Percentiles rank a stretch among this genome's conserved stretches.
Evolutionary conservation across 371 early-diverging fungal genomes (phyloP).

Genomic region (Blastocladiella emersonii): DNA sequence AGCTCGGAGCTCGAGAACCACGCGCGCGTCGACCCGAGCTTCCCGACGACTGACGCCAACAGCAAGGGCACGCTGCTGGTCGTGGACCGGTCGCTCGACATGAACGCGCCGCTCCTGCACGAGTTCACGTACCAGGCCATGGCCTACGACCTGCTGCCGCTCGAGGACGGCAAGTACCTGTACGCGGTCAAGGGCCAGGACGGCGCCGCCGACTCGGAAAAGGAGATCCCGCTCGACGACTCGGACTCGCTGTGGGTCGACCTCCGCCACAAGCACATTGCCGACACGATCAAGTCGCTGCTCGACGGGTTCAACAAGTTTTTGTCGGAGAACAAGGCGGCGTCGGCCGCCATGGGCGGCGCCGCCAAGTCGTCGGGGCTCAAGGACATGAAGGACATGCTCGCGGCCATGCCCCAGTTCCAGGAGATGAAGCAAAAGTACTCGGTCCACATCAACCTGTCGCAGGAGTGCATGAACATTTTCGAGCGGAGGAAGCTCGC

Average conservation of each 20-base stretch:
- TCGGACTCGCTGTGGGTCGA: slow-evolving; percentile 58
- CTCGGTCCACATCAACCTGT: slow-evolving; percentile 82
- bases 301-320: slow-evolving; percentile 68
- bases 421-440: slow-evolving; percentile 82
- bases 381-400: slow-evolving; percentile 74
- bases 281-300: slow-evolving; percentile 71
- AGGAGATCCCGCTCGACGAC: slow-evolving; percentile 50
- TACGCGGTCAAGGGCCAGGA: neutral
- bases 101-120: slow-evolving; percentile 72
- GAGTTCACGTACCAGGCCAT: slow-evolving; percentile 92
- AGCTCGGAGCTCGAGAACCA: slow-evolving; percentile 45
- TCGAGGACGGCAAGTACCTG: slow-evolving; percentile 47
- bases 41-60: slow-evolving; percentile 20
- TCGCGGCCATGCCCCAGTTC: slow-evolving; percentile 81
- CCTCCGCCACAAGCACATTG: slow-evolving; percentile 86
- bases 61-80: slow-evolving; percentile 56
- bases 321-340: slow-evolving; percentile 44
- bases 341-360: slow-evolving; percentile 35
- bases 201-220: slow-evolving; percentile 18
- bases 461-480: slow-evolving; percentile 67
- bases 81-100: slow-evolving; percentile 80
- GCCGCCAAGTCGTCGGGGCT: slow-evolving; percentile 19
- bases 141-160: slow-evolving; percentile 68
- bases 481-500: slow-evolving; percentile 59
- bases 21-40: slow-evolving; percentile 36